Percentiles rank a stretch among this genome's conserved stretches.
These are phyloP conservation scores for Teunomyces aglyptinius DNA, from an alignment of 805 yeast species.

Conservation along the genomic window DNA sequence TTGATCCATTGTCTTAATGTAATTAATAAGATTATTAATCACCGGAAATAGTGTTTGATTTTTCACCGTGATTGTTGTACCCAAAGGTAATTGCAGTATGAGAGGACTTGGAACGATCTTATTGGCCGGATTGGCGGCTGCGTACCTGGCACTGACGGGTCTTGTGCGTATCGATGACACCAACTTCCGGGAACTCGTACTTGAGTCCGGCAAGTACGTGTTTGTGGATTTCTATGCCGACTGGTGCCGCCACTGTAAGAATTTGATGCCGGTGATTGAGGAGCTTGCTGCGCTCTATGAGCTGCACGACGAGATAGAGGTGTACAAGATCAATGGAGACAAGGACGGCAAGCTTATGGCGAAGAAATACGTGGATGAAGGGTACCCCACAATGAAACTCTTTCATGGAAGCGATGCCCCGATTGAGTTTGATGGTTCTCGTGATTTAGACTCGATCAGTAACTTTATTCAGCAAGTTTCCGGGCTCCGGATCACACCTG, in stretches of 20 bases:
- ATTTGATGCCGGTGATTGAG: slow-evolving; percentile 46
- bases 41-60: neutral
- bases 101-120: slow-evolving; percentile 1
- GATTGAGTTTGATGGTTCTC: slow-evolving; percentile 53
- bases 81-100: too few relatives aligned
- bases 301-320: slow-evolving; percentile 38
- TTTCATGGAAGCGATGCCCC: slow-evolving; percentile 54
- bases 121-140: slow-evolving; percentile 3
- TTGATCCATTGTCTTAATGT: too few relatives aligned
- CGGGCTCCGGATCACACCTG: slow-evolving; percentile 19
- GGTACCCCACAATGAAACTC: slow-evolving; percentile 64
- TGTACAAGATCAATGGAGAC: slow-evolving; percentile 62
- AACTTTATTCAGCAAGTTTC: slow-evolving; percentile 47
- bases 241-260: slow-evolving; percentile 72
- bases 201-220: slow-evolving; percentile 49
- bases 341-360: slow-evolving; percentile 48
- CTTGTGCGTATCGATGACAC: slow-evolving; percentile 47
- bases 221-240: slow-evolving; percentile 58
- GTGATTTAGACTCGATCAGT: slow-evolving; percentile 50
- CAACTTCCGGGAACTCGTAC: slow-evolving; percentile 54
- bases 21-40: too few relatives aligned
- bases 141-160: slow-evolving; percentile 15
- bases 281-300: slow-evolving; percentile 32
- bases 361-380: slow-evolving; percentile 50
- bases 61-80: too few relatives aligned